These are phyloP conservation scores for Debaryomyces subglobosus DNA, from an alignment of 1,139 yeast species.

Conservation along the genomic window DNA sequence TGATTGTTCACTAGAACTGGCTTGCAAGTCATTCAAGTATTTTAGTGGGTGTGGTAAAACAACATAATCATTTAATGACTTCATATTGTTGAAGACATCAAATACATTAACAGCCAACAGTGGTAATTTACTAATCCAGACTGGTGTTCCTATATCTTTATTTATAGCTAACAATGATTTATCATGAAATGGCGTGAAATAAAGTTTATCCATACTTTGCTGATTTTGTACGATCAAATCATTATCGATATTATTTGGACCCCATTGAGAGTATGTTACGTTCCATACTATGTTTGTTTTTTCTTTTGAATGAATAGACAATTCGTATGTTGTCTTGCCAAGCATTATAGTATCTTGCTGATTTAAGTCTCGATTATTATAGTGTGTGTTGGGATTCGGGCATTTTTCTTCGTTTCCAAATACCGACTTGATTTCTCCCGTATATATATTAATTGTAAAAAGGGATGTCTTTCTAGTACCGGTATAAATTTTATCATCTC, in stretches of 20 bases:
- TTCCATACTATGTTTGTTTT: conserved; percentile 76
- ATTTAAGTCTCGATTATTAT: conserved; percentile 16
- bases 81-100: conserved; percentile 57
- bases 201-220: conserved; percentile 67
- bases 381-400: conserved; percentile 32
- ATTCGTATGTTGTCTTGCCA: conserved; percentile 54
- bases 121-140: conserved; percentile 76
- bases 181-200: conserved; percentile 85
- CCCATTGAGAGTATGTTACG: conserved; percentile 89
- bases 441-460: conserved; percentile 70
- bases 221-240: conserved; percentile 59
- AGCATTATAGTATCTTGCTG: conserved; percentile 41
- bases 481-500: conserved; percentile 88
- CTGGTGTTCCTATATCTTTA: conserved; percentile 63
- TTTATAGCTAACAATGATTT: conserved; percentile 70
- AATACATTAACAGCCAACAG: conserved; percentile 72
- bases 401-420: conserved; percentile 57
- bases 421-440: conserved; percentile 75
- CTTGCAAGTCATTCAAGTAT: conserved; percentile 39
- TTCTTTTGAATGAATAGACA: conserved; percentile 53
- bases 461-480: conserved; percentile 81
- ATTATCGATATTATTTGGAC: conserved; percentile 83
- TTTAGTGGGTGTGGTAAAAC: conserved; percentile 70
- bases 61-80: conserved; percentile 35
- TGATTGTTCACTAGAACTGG: conserved; percentile 25